These are phyloP conservation scores for Acorus gramineus DNA, from an alignment of 106 monocot species.

Conservation along the genomic window DNA sequence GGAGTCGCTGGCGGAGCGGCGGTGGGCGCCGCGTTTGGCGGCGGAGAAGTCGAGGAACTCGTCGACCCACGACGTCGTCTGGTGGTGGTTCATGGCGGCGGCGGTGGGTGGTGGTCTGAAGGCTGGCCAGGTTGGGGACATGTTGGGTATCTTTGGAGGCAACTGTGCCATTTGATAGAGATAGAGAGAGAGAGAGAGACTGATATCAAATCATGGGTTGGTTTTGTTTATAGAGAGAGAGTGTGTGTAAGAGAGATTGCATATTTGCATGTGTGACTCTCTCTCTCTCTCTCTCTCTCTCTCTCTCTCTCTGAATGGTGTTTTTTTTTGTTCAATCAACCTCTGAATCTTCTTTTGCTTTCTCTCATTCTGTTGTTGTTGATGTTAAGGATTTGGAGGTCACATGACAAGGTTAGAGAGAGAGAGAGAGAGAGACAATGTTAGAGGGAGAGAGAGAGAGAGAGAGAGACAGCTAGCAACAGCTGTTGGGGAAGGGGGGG, in stretches of 20 bases:
- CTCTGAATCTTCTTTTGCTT: no score
- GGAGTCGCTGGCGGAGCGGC: constrained; percentile 68
- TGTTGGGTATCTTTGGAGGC: constrained; percentile 65
- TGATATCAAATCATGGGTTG: no score
- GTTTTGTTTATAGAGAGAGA: no score
- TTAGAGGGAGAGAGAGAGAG: constrained; percentile 11
- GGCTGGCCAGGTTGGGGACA: constrained; percentile 24
- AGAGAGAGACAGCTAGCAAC: background rate
- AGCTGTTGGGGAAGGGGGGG: constrained; percentile 10
- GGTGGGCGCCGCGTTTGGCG: constrained; percentile 48
- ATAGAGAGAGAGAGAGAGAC: no score
- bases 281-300: background rate
- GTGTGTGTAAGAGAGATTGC: no score
- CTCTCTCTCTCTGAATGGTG: background rate
- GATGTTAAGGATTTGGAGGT: background rate
- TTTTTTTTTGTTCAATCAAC: no score
- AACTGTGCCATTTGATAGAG: constrained; percentile 49
- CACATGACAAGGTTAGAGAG: constrained; percentile 28
- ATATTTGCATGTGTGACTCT: no score
- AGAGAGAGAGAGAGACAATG: constrained; percentile 29
- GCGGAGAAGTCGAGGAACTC: constrained; percentile 87
- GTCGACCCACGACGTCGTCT: constrained; percentile 44
- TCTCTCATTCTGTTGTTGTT: no score
- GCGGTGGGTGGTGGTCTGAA: background rate
- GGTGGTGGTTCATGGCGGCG: background rate